Conservation (phyloP, 148 eudicot species). For the Chenopodium quinoa region DNA sequence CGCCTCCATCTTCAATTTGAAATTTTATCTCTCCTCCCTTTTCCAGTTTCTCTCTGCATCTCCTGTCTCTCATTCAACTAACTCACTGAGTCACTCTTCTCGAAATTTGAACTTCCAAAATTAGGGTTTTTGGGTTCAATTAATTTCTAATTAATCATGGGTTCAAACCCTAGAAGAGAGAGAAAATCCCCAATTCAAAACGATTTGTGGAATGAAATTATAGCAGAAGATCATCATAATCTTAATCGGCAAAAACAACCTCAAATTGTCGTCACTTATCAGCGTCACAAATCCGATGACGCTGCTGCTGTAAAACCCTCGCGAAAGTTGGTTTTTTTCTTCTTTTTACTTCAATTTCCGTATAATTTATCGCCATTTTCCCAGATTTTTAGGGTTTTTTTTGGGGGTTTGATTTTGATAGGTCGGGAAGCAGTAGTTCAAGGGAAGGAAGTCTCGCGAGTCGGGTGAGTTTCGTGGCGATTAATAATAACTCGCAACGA, state of each 20-base stretch:
- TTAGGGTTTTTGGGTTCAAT: neutral
- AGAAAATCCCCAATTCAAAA: conserved; percentile 15
- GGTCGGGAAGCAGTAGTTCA: conserved; percentile 28
- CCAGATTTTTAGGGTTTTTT: neutral
- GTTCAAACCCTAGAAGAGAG: conserved; percentile 31
- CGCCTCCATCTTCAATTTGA: conserved; percentile 15
- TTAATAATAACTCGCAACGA: conserved; percentile 35
- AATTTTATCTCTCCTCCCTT: neutral
- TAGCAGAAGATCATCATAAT: conserved; percentile 19
- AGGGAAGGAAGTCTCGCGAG: conserved; percentile 32
- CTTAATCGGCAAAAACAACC: conserved; percentile 5
- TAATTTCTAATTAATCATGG: conserved; percentile 8
- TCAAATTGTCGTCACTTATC: conserved; percentile 27
- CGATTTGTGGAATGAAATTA: conserved; percentile 23
- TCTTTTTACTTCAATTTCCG: neutral
- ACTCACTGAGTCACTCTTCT: conserved; percentile 7
- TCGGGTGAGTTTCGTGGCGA: conserved; percentile 56
- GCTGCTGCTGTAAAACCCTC: conserved; percentile 10
- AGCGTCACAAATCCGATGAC: neutral
- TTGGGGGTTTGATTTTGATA: neutral
- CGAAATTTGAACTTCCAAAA: neutral
- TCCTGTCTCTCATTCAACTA: neutral
- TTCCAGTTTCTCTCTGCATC: neutral
- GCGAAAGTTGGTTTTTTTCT: neutral
- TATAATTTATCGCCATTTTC: neutral